These are phyloP conservation scores for Amphibolis antarctica DNA, from an alignment of 106 monocot species.

Conservation along the genomic window DNA sequence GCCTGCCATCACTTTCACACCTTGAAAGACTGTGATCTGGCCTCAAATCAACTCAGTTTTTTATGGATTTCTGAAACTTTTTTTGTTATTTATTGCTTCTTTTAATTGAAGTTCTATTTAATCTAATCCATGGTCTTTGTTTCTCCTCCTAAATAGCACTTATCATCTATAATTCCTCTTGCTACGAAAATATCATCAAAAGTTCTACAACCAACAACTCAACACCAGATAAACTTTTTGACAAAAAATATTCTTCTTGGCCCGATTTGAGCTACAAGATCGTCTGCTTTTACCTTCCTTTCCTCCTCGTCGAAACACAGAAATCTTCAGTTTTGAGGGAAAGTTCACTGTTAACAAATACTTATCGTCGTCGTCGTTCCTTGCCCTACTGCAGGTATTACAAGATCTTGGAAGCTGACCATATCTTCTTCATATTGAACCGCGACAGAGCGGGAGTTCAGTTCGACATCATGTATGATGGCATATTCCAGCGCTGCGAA, in stretches of 20 bases:
- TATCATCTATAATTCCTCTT: neutral
- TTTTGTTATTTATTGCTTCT: neutral
- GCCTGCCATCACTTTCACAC: neutral
- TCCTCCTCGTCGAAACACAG: no score
- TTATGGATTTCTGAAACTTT: neutral
- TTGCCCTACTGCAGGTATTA: slow-evolving; percentile 92
- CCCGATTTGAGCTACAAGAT: no score
- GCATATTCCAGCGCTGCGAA: slow-evolving; percentile 70
- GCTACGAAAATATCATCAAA: neutral
- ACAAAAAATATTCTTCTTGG: no score
- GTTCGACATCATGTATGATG: slow-evolving; percentile 75
- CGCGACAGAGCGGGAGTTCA: slow-evolving; percentile 87
- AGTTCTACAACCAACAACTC: no score
- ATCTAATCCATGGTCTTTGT: neutral
- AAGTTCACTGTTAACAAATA: no score
- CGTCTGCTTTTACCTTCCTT: no score
- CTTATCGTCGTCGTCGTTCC: no score
- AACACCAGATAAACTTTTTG: no score
- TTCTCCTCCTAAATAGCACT: neutral
- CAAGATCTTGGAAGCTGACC: slow-evolving; percentile 87
- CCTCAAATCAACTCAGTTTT: neutral
- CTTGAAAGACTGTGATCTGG: neutral
- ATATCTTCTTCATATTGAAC: slow-evolving; percentile 66
- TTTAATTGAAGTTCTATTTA: neutral
- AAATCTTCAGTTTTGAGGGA: no score